Percentiles rank a stretch among this genome's conserved stretches.
Evolutionary conservation across 2,329 filamentous ascomycete species (phyloP).

Genomic region (Colletotrichum truncatum): DNA sequence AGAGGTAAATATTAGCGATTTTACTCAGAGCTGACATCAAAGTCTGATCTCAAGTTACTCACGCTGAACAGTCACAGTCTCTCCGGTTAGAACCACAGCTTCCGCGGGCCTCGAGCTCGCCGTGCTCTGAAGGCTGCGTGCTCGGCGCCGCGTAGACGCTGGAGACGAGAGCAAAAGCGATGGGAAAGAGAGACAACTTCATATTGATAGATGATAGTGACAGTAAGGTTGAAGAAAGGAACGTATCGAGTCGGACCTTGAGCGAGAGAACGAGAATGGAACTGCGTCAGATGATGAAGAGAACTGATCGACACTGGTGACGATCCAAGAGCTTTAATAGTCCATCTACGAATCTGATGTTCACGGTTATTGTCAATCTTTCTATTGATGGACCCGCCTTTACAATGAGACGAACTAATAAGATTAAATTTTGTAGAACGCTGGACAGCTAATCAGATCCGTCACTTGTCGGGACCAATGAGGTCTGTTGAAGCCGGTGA

Average conservation of each 20-base stretch:
- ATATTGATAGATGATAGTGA: neutral
- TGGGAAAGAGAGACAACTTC: neutral
- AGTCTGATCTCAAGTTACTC: neutral
- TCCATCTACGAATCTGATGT: too few relatives aligned
- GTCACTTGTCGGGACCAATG: neutral
- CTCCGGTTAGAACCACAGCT: neutral
- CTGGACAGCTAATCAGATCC: neutral
- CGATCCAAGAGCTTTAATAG: too few relatives aligned
- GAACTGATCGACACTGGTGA: neutral
- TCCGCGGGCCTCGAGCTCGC: conserved; percentile 2
- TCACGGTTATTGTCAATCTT: too few relatives aligned
- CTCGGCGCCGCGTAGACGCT: neutral
- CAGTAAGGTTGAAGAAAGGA: neutral
- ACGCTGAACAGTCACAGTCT: conserved; percentile 8
- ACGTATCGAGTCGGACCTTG: neutral
- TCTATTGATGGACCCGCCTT: neutral
- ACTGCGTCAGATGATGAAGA: neutral
- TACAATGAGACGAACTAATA: conserved; percentile 5
- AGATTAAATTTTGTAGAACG: neutral
- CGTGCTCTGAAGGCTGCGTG: neutral
- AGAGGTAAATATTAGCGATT: neutral
- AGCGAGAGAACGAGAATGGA: neutral
- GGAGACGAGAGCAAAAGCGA: neutral
- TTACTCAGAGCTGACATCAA: neutral
- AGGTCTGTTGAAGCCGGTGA: neutral